Percentiles rank a stretch among this genome's conserved stretches.
Evolutionary conservation across 352 stramenopile genomes (phyloP).

Genomic region (Globisporangium takayamanum): DNA sequence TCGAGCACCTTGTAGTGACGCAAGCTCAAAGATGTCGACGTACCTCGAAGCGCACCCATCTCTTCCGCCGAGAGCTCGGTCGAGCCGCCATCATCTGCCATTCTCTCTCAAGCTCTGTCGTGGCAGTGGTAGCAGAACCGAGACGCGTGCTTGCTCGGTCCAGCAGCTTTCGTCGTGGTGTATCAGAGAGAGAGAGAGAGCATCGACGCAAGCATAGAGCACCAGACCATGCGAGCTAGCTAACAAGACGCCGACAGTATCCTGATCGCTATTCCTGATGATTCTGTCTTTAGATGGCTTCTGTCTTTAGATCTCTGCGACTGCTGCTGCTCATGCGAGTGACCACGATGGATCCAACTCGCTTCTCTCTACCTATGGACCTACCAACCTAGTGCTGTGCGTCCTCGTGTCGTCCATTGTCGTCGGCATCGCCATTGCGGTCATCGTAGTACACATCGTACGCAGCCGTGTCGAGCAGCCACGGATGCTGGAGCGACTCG

Average conservation of each 20-base stretch:
- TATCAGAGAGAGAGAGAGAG: too few species aligned
- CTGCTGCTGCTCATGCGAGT: too few species aligned
- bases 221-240: too few species aligned
- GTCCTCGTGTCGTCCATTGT: slow-evolving; percentile 3
- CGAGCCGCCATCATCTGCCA: slow-evolving; percentile 15
- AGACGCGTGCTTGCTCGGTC: too few species aligned
- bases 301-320: too few species aligned
- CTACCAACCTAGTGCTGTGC: background rate
- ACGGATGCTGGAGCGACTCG: slow-evolving; percentile 93
- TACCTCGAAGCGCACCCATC: slow-evolving; percentile 61
- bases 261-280: too few species aligned
- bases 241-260: too few species aligned
- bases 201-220: too few species aligned
- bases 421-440: slow-evolving; percentile 12
- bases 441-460: slow-evolving; percentile 10
- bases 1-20: background rate
- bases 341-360: too few species aligned
- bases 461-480: slow-evolving; percentile 52
- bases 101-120: slow-evolving; percentile 1
- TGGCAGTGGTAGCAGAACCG: too few species aligned
- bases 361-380: background rate
- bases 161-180: too few species aligned
- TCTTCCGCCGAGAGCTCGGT: slow-evolving; percentile 66
- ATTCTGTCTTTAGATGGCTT: too few species aligned
- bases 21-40: background rate